Evolutionary conservation across 2,329 filamentous ascomycete species (phyloP).

Genomic region (Ophiostoma perfectum): DNA sequence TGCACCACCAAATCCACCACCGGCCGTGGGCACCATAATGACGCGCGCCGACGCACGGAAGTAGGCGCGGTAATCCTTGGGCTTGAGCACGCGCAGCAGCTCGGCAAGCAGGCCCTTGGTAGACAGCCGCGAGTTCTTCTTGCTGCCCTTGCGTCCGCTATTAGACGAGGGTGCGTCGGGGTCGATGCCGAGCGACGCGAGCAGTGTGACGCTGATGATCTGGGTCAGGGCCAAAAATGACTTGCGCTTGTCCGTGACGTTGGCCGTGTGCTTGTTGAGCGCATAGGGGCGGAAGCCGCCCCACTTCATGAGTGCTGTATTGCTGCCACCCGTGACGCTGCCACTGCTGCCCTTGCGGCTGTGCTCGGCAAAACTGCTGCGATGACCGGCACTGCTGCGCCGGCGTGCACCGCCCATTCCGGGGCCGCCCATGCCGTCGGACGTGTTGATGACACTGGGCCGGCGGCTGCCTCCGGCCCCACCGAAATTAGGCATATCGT

Average conservation of each 20-base stretch:
- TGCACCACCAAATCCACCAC: background rate
- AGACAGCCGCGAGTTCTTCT: constrained; percentile 19
- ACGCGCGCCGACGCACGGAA: constrained; percentile 27
- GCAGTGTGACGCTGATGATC: constrained; percentile 21
- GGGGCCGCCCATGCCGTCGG: constrained; percentile 9
- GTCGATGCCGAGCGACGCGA: constrained; percentile 20
- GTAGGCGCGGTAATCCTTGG: constrained; percentile 28
- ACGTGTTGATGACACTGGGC: constrained; percentile 5
- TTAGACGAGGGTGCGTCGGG: background rate
- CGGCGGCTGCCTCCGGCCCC: constrained; percentile 8
- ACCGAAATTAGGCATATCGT: constrained; percentile 12
- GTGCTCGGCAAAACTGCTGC: constrained; percentile 15
- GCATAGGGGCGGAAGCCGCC: constrained; percentile 22
- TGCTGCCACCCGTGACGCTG: background rate
- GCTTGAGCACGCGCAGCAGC: constrained; percentile 26
- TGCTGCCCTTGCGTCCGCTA: background rate
- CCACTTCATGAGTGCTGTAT: constrained; percentile 23
- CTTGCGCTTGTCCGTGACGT: constrained; percentile 25
- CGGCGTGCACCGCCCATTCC: constrained; percentile 12
- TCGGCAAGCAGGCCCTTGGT: constrained; percentile 23
- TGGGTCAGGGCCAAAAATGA: constrained; percentile 25
- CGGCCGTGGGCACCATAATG: constrained; percentile 22
- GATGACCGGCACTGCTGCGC: constrained; percentile 20
- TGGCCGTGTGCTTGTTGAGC: constrained; percentile 23
- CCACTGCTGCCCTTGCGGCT: constrained; percentile 19